Base-by-base conservation (phyloP, 208 protist species). In the Leptomonas pyrrhocoris region DNA sequence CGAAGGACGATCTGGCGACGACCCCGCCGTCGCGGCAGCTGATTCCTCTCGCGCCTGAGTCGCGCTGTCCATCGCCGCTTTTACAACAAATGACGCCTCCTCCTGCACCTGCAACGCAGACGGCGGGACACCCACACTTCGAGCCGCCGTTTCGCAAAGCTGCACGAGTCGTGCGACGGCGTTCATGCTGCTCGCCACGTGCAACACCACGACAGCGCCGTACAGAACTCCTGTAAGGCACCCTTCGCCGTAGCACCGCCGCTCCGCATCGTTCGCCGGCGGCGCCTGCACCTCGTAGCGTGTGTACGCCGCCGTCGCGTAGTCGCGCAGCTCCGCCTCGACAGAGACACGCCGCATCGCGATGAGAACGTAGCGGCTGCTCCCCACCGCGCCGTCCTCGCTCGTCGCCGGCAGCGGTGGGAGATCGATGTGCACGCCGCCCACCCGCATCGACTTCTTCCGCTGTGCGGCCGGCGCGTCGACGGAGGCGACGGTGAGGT, bases 271-370 rank as follows among this genome's bases (percentile, higher is more conserved):
- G 21, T 19, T 78, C 0, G 59, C 38, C 0, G 70, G 71, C 12
- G 69, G 77, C 0, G 68, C 64, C 0, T 23, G 11, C 9, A 80
- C 55, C 3, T 27, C 55, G 61, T 73, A 25, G 7, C 73, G 75
- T 7, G 15, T 48, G 45, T 76, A 80, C 15, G 8, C 1, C 7
- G 66, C 69, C 0, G 58, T 46, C 9, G 43, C 65, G 69, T 80
- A 77, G 42, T 86, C 68, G 7, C 60, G 34, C n/a, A 68, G 59
- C n/a, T 74, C 55, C 60, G 77, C 73, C 55, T 82, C 77, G 3
- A 86, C 25, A 21, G 80, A 74, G 15, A 58, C 42, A 9, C 73
- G 74, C 50, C 68, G 68, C 19, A 74, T 7, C 18, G 59, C 56
- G 0, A 79, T 16, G 0, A 86, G 5, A 5, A 67, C 25, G 36